Evolutionary conservation across 306 rosid species (phyloP).

Genomic region (Casuarina glauca): DNA sequence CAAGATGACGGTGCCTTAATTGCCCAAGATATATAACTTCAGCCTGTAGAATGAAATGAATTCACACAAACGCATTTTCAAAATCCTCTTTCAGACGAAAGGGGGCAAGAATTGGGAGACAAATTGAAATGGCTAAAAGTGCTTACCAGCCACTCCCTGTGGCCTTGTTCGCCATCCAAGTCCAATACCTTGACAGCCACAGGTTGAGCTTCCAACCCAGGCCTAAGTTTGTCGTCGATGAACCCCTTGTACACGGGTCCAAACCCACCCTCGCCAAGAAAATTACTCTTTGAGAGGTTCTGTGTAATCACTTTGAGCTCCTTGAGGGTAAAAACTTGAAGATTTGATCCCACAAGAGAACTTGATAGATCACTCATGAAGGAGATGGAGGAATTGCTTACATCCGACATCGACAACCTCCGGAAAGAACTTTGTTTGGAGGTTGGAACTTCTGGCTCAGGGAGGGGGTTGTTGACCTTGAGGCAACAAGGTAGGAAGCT

Average conservation of each 20-base stretch:
- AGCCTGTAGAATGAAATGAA: constrained; percentile 40
- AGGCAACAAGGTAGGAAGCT: constrained; percentile 56
- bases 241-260: constrained; percentile 90
- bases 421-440: constrained; percentile 41
- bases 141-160: constrained; percentile 93
- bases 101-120: not conserved
- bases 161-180: constrained; percentile 90
- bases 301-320: constrained; percentile 69
- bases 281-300: constrained; percentile 48
- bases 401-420: constrained; percentile 72
- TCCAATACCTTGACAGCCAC: constrained; percentile 85
- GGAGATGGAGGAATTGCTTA: constrained; percentile 62
- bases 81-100: not conserved
- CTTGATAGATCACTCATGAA: constrained; percentile 75
- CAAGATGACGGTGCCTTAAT: constrained; percentile 79
- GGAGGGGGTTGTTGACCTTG: constrained; percentile 25
- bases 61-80: not conserved
- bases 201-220: constrained; percentile 48
- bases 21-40: constrained; percentile 93
- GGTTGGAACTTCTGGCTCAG: constrained; percentile 29
- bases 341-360: constrained; percentile 71
- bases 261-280: constrained; percentile 92
- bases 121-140: not conserved
- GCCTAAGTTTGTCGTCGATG: constrained; percentile 60
- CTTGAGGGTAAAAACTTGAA: constrained; percentile 64